phyloP scores from a whole-genome alignment of 1,284 basidiomycete genomes.

The Mycena citricolor region DNA sequence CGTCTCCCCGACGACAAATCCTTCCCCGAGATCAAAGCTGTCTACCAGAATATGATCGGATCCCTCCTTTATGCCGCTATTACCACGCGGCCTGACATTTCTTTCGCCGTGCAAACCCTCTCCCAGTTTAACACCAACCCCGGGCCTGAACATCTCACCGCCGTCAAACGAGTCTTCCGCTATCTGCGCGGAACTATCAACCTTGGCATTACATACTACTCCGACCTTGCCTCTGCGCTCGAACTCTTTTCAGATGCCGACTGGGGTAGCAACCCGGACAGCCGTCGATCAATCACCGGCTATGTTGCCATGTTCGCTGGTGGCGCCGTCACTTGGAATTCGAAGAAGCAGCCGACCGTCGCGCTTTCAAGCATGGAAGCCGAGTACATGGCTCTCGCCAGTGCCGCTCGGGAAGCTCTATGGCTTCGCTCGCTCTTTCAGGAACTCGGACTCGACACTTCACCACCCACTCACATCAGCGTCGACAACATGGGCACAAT shows the following conservation, averaged over 20 bases:
- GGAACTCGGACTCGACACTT: slow-evolving; percentile 16
- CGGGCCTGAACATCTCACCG: slow-evolving; percentile 22
- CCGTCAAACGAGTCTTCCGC: slow-evolving; percentile 29
- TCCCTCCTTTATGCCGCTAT: slow-evolving; percentile 29
- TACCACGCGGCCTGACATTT: slow-evolving; percentile 32
- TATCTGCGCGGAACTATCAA: slow-evolving; percentile 32
- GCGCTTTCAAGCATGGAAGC: slow-evolving; percentile 28
- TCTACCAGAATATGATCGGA: slow-evolving; percentile 17
- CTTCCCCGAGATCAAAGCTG: slow-evolving; percentile 6
- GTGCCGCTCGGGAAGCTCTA: slow-evolving; percentile 28
- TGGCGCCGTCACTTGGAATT: slow-evolving; percentile 29
- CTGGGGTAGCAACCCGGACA: slow-evolving; percentile 25
- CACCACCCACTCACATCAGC: slow-evolving; percentile 21
- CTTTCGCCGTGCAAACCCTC: slow-evolving; percentile 29
- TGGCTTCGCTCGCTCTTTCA: slow-evolving; percentile 30
- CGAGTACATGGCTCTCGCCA: slow-evolving; percentile 29
- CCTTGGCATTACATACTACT: slow-evolving; percentile 21
- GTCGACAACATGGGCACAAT: slow-evolving; percentile 35
- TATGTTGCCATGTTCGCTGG: slow-evolving; percentile 26
- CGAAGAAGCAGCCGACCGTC: slow-evolving; percentile 29
- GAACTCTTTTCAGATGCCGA: slow-evolving; percentile 27
- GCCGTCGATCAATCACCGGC: slow-evolving; percentile 28
- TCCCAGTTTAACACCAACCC: slow-evolving; percentile 28
- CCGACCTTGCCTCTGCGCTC: slow-evolving; percentile 1
- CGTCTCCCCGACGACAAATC: slow-evolving; percentile 14